Conservation (phyloP, 495 filamentous ascomycete genomes). For the Aspergillus wentii region DNA sequence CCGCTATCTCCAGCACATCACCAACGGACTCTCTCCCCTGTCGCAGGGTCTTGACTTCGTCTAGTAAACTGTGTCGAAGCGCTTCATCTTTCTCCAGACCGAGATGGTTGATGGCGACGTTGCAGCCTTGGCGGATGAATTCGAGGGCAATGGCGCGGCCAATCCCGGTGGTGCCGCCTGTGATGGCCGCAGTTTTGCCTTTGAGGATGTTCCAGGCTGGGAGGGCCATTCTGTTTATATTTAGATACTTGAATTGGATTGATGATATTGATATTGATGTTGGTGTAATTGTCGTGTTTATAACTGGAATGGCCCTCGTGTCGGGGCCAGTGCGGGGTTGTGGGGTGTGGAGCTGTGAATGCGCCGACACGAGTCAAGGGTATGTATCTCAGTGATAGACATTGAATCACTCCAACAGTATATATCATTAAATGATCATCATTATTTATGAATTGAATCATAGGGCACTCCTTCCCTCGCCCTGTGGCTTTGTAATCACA, state of each 20-base stretch:
- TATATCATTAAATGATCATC: too few species aligned
- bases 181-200: constrained; percentile 64
- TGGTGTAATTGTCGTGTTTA: too few species aligned
- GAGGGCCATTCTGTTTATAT: constrained; percentile 7
- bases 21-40: constrained; percentile 44
- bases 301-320: too few species aligned
- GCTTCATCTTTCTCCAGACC: constrained; percentile 41
- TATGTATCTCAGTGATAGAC: too few species aligned
- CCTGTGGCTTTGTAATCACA: too few species aligned
- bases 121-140: constrained; percentile 54
- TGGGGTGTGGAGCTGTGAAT: too few species aligned
- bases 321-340: too few species aligned
- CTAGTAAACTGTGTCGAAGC: constrained; percentile 45
- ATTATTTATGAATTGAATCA: too few species aligned
- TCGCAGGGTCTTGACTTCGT: constrained; percentile 33
- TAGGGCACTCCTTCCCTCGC: too few species aligned
- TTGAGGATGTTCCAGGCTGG: constrained; percentile 33
- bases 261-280: background rate
- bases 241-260: too few species aligned
- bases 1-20: constrained; percentile 47
- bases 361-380: too few species aligned
- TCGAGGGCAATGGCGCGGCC: constrained; percentile 65
- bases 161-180: constrained; percentile 66
- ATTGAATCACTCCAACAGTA: too few species aligned
- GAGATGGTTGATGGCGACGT: constrained; percentile 63